These are phyloP conservation scores for Fraxinus paxiana DNA, from an alignment of 305 asterid species.

Conservation along the genomic window DNA sequence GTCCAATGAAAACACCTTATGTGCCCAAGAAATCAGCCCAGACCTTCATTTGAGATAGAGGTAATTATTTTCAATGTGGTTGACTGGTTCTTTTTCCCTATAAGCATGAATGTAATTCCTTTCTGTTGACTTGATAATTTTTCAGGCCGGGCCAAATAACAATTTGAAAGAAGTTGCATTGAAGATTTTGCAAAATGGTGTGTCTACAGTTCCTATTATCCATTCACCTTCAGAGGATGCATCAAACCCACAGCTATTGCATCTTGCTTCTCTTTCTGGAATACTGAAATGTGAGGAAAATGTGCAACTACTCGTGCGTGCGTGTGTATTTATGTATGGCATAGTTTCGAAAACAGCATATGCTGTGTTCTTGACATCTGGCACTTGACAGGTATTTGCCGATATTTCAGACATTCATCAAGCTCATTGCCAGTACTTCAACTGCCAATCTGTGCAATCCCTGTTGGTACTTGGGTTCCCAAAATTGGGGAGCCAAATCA, in stretches of 20 bases:
- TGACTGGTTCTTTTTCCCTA: neutral
- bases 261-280: constrained; percentile 82
- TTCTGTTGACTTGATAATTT: constrained; percentile 27
- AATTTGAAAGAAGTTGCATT: constrained; percentile 60
- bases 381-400: constrained; percentile 62
- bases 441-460: constrained; percentile 62
- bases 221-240: constrained; percentile 64
- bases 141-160: constrained; percentile 79
- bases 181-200: constrained; percentile 67
- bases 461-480: constrained; percentile 91
- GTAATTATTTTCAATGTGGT: neutral
- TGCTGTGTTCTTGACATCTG: neutral
- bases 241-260: constrained; percentile 63
- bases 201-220: constrained; percentile 71
- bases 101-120: constrained; percentile 17
- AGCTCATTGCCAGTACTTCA: constrained; percentile 76
- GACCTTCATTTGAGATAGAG: neutral
- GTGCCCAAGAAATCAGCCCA: neutral
- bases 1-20: neutral
- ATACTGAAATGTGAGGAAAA: constrained; percentile 56
- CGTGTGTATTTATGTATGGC: neutral
- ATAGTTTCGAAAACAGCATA: neutral
- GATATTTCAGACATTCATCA: constrained; percentile 74
- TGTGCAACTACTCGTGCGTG: neutral
- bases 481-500: constrained; percentile 73